A percentile compares a stretch with the other conserved stretches of the same genome.
Conservation (phyloP, 2,329 filamentous ascomycete genomes). For the Colletotrichum gigasporum region DNA sequence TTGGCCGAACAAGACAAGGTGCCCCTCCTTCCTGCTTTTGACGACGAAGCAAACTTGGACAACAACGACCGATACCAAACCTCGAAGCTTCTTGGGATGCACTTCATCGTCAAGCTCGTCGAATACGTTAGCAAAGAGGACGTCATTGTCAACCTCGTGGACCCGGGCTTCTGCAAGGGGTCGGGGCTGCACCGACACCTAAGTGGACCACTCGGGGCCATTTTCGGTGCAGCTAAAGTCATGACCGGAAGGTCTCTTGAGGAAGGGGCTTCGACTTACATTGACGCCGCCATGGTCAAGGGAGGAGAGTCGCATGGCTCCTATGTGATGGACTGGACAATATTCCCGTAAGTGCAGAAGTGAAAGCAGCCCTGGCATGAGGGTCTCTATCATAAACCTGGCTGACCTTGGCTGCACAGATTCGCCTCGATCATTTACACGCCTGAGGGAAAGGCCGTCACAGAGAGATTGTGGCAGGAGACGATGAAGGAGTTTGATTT, state of each 20-base stretch:
- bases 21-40: slow-evolving; percentile 38
- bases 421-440: slow-evolving; percentile 29
- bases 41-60: slow-evolving; percentile 38
- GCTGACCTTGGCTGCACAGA: slow-evolving; percentile 37
- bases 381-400: background rate
- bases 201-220: background rate
- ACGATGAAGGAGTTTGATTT: slow-evolving; percentile 33
- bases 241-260: slow-evolving; percentile 40
- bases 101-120: slow-evolving; percentile 46
- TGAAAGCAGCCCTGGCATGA: too few relatives aligned
- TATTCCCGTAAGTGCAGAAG: slow-evolving; percentile 51
- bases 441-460: slow-evolving; percentile 9
- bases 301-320: slow-evolving; percentile 59
- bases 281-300: slow-evolving; percentile 54
- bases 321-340: slow-evolving; percentile 56
- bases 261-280: slow-evolving; percentile 53
- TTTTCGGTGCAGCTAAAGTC: slow-evolving; percentile 25
- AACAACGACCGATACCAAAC: slow-evolving; percentile 34
- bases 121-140: slow-evolving; percentile 48
- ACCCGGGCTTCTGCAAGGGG: slow-evolving; percentile 53
- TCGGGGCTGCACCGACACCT: slow-evolving; percentile 50
- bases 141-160: slow-evolving; percentile 55
- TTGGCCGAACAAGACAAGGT: slow-evolving; percentile 35
- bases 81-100: slow-evolving; percentile 43
- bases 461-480: slow-evolving; percentile 31